Base-by-base conservation (phyloP, 176 grass and related monocot genomes). In the Triticum turgidum region DNA sequence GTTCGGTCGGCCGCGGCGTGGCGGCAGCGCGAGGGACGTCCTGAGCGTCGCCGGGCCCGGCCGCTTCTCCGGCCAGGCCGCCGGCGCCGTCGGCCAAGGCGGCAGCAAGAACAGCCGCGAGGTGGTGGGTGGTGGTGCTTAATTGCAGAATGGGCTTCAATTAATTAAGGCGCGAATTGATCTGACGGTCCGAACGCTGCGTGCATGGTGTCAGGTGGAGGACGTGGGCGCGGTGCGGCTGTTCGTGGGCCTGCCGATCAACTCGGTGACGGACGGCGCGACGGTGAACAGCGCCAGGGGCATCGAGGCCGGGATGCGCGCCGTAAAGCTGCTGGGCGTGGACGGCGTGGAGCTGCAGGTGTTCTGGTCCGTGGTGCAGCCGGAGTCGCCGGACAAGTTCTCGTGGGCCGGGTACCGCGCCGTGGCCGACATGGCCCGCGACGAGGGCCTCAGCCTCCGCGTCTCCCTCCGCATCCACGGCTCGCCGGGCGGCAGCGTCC, bases 261-360 rank as follows among this genome's bases (percentile, higher is more conserved):
- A 98, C 81, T 68, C 81, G 12, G 91, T 95, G 15, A 88, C 91
- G 9, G 88, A 73, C 49, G 75, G 69, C 75, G 15, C 84, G 21
- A 27, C 69, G 73, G 87, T 92, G 24, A 98, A 92, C 84, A 84
- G 90, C 39, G 67, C 80, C 33, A 83, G 52, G 85, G 96, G 86
- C 69, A 82, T 98, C 15, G 79, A 75, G 11, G 88, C 90, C 4
- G 96, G 93, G 22, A 77, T 98, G 5, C 93, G 96, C 0, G 93
- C 96, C 12, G 84, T 98, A 0, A 78, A 91, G 54, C 93, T 98
- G 49, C 88, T 95, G 4, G 93, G 93, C 42, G 96, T 78, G 17
- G 71, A 89, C 34, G 96, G 96, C 73, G 96, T 95, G n/a, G 96
- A 98, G 69, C 84, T 98, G 45, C 96, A 94, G 2, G 84, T 95